Evolutionary conservation across 2,329 filamentous ascomycete species (phyloP).

Genomic region (Diplodia sapinea): DNA sequence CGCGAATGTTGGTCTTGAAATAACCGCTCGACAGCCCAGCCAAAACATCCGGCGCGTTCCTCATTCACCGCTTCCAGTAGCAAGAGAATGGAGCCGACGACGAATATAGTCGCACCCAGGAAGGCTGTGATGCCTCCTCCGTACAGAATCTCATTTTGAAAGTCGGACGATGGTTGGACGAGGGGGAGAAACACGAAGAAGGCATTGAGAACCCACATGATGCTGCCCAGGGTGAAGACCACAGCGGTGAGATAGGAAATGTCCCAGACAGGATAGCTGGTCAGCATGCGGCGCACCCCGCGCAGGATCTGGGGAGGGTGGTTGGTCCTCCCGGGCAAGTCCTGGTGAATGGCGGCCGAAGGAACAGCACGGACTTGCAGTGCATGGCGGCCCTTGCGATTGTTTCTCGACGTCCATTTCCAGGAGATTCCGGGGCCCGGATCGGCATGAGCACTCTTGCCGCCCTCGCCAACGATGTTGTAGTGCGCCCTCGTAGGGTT

Average conservation of each 20-base stretch:
- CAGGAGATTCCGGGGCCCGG: conserved; percentile 32
- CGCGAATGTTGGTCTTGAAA: conserved; percentile 38
- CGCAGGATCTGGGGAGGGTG: conserved; percentile 41
- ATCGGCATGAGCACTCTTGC: conserved; percentile 5
- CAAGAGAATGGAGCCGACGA: conserved; percentile 66
- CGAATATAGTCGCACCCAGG: conserved; percentile 71
- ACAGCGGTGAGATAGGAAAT: conserved; percentile 62
- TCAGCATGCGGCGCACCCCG: conserved; percentile 57
- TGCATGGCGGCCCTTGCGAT: conserved; percentile 52
- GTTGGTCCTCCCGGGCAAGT: conserved; percentile 44
- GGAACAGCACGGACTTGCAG: conserved; percentile 38
- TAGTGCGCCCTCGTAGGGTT: conserved; percentile 57
- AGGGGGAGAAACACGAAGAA: conserved; percentile 70
- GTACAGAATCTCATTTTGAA: conserved; percentile 58
- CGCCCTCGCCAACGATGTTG: conserved; percentile 27
- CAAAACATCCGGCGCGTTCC: conserved; percentile 68
- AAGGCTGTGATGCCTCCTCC: conserved; percentile 68
- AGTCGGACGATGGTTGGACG: conserved; percentile 58
- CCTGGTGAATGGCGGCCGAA: neutral
- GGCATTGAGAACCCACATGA: conserved; percentile 59
- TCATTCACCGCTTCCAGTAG: conserved; percentile 73
- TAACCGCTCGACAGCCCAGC: conserved; percentile 65
- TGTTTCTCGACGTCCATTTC: conserved; percentile 53
- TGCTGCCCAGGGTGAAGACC: conserved; percentile 59
- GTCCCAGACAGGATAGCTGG: conserved; percentile 61